Evolutionary conservation across 2,329 filamentous ascomycete species (phyloP).

Genomic region (Cryphonectria nitschkei): DNA sequence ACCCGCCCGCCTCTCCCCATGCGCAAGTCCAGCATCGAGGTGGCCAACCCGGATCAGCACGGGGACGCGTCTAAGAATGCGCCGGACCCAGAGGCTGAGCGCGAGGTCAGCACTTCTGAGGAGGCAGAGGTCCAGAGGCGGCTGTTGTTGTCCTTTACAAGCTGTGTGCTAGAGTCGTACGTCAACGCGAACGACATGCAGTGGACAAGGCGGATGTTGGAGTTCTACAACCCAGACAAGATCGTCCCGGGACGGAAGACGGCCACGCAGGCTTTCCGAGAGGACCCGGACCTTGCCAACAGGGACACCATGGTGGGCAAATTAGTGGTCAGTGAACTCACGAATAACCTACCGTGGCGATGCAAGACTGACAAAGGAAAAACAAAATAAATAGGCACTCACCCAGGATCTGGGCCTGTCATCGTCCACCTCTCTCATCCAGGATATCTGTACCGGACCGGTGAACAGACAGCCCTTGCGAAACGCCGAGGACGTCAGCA

Average conservation of each 20-base stretch:
- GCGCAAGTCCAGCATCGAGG: constrained; percentile 60
- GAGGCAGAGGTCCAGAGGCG: constrained; percentile 66
- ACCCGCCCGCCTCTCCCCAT: constrained; percentile 62
- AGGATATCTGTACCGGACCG: constrained; percentile 47
- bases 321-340: constrained; percentile 58
- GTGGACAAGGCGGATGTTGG: constrained; percentile 68
- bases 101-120: constrained; percentile 50
- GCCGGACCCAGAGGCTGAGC: constrained; percentile 64
- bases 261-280: constrained; percentile 65
- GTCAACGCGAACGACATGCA: constrained; percentile 63
- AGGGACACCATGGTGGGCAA: constrained; percentile 72
- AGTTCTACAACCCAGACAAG: constrained; percentile 68
- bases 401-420: constrained; percentile 64
- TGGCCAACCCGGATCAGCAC: constrained; percentile 59
- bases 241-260: constrained; percentile 65
- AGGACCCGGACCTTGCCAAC: constrained; percentile 63
- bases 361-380: constrained; percentile 24
- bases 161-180: constrained; percentile 75
- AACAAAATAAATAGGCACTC: constrained; percentile 52
- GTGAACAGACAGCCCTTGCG: constrained; percentile 51
- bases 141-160: constrained; percentile 76
- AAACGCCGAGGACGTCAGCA: constrained; percentile 33
- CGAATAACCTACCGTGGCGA: background rate
- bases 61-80: constrained; percentile 59
- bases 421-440: constrained; percentile 50